phyloP scores from a whole-genome alignment of 352 stramenopile genomes.

The Elongisporangium anandrum region DNA sequence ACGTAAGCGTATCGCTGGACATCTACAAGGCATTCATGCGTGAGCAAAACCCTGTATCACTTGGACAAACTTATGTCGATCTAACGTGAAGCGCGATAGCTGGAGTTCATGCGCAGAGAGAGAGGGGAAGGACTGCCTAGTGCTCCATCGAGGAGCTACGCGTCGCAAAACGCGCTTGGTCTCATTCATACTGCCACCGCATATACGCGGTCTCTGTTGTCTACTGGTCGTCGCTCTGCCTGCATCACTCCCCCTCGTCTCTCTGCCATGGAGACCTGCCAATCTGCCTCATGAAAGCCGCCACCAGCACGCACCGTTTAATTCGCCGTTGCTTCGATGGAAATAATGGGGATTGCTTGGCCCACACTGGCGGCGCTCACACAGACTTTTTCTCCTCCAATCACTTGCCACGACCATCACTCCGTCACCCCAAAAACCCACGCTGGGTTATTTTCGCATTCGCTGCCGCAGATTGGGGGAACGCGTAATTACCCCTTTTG shows the following conservation, averaged over 20 bases:
- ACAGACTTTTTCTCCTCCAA: conserved; percentile 61
- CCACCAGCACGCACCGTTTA: conserved; percentile 23
- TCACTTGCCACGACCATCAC: conserved; percentile 59
- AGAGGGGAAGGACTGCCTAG: not conserved
- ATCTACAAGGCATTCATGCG: conserved; percentile 34
- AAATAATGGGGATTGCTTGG: conserved; percentile 66
- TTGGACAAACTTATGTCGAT: not conserved
- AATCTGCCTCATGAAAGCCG: not conserved
- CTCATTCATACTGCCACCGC: not conserved
- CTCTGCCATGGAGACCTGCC: not conserved
- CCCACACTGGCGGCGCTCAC: conserved; percentile 8
- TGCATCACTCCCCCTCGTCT: not conserved
- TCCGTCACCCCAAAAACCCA: conserved; percentile 9
- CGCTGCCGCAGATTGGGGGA: not conserved
- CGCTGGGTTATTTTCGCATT: not conserved
- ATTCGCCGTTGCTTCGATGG: conserved; percentile 77
- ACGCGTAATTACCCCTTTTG: conserved; percentile 12
- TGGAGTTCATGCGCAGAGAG: not conserved
- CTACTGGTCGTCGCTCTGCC: conserved; percentile 7
- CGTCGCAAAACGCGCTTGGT: not conserved
- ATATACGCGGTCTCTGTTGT: not conserved
- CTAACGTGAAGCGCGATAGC: not conserved
- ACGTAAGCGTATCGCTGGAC: conserved; percentile 93
- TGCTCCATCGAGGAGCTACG: not conserved
- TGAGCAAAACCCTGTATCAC: not conserved